Evolutionary conservation across 257 asterid species (phyloP), one percentile per base, ranked within the genome.

Genomic region (Plectranthus barbatus): DNA sequence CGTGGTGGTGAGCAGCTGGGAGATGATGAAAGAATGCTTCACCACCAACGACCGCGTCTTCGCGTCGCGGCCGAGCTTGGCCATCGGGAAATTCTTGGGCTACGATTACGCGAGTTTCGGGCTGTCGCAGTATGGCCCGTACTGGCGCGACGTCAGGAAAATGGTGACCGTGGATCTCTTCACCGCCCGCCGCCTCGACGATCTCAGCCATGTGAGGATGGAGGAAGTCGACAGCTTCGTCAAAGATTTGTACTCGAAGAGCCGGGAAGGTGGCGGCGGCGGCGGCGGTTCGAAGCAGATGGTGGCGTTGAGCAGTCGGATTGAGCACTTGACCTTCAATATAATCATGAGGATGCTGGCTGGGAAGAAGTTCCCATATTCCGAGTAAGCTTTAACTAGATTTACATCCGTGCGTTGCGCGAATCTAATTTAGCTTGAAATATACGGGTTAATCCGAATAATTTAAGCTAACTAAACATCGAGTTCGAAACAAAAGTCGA

Each of bases 141-240:
- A 77, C 19, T 85, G 90, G 94, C 87, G 90, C 2, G 58, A 79
- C 1, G 57, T 83, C 8, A 64, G 87, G 0, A 85, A 83, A 39
- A 56, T 85, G 75, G 83, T 61, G 42, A 81, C 80, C 10, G 70
- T 79, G 0, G 75, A 85, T 18, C 83, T 85, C 56, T 26, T 83
- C 4, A 71, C 88, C 0, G 23, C 69, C 26, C 55, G 59, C 19
- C 74, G 77, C 12, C 81, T 83, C 19, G 75, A 79, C 34, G 75
- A 56, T 62, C 78, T 81, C 2, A 42, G 75, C 60, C 80, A 67
- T 1, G 74, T 85, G 1, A 70, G 86, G 20, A 72, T 56, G 12
- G 68, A 73, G 1, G 90, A 86, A 47, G 52, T 73, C 7, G 77
- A 61, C 36, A 39, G 10, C 12, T 57, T 76, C 54, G 39, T 75